Base-by-base conservation (phyloP, 2,329 filamentous ascomycete genomes). In the Alternaria dauci region DNA sequence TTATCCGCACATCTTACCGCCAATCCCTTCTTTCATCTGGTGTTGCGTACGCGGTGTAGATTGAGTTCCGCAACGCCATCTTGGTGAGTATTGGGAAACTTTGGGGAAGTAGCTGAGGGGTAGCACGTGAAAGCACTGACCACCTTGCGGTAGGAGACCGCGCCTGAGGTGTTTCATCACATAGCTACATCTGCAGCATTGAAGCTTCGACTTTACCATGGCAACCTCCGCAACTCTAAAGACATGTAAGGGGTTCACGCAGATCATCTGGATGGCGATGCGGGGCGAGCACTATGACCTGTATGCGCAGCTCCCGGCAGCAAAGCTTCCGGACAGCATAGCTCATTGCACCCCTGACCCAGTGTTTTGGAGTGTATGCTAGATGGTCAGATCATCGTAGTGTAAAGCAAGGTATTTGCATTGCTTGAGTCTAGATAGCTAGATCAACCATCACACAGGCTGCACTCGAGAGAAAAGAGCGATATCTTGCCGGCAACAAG, bases 351-450 rank as follows among this genome's bases (percentile, higher is more conserved):
- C 30, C 46, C 46, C 46, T 50, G 46, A 38, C 46, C 46, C 46
- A 32, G 32, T 50, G 46, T 50, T 50, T 50, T 38, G 46, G 20
- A 38, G 46, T 50, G 30, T 36, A 36, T 50, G 32, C 34, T 50
- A 42, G 46, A 50, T 50, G 46, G 18, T 38, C 46, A 36, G 46
- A 32, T 38, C 30, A 36, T 26, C 46, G 36, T 26, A 32, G n/a
- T 18, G 20, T 20, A 38, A 20, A 25, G 18, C 23, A 6, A 38
- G 32, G 46, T 36, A 36, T 12, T 20, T 36, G 32, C 30, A 20
- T 32, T 50, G 20, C 30, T 23, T 3, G 32, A 26, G 46, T 20
- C 30, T 38, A n/a, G 32, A n/a, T n/a, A 38, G 32, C 32, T 11
- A 36, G 34, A 38, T 36, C 32, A 32, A 50, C 46, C 20, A 26